Base-by-base conservation (phyloP, 177 flowering plant genomes). In the Tripterygium wilfordii region DNA sequence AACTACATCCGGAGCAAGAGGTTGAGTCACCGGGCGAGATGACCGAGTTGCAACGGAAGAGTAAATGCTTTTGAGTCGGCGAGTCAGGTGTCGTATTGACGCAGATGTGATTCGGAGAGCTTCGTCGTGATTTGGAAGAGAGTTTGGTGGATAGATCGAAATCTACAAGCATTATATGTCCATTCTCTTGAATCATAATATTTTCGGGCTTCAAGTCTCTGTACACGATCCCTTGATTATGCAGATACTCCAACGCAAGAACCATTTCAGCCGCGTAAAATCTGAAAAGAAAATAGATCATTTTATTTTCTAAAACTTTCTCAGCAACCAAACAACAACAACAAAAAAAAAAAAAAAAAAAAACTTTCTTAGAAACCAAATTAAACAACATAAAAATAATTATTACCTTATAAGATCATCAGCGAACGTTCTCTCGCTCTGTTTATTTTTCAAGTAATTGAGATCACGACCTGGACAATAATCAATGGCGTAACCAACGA, bases 181-280 rank as follows among this genome's bases (percentile, higher is more conserved):
- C 97, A 39, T 63, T 78, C 24, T 70, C 80, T 62, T 87, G 95
- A 29, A 90, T 67, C 75, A 90, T 56, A 8, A 90, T 52, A 51
- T 90, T 90, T 10, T 90, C 97, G 14, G 96, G 96, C 77, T 90
- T 90, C 68, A 90, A 68, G 65, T 90, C 97, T 61, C 97, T 65
- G 73, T 87, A 84, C 14, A 79, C 80, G 2, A 90, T 72, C 20
- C 96, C 95, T 38, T 63, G 48, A 51, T 59, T 59, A 44, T 90
- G 97, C 45, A 90, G 38, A 56, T 90, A 78, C 52, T 90, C 97
- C 85, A 90, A 57, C 40, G 75, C 94, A 6, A 87, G 62, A 24
- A 90, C 91, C 56, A 90, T 33, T 64, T 90, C 96, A n/a, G 91
- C 91, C 0, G 85, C 96, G 25, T 84, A 90, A 63, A 89, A 89